Base-by-base conservation (phyloP, 1,139 yeast species). In the Candida anutae region DNA sequence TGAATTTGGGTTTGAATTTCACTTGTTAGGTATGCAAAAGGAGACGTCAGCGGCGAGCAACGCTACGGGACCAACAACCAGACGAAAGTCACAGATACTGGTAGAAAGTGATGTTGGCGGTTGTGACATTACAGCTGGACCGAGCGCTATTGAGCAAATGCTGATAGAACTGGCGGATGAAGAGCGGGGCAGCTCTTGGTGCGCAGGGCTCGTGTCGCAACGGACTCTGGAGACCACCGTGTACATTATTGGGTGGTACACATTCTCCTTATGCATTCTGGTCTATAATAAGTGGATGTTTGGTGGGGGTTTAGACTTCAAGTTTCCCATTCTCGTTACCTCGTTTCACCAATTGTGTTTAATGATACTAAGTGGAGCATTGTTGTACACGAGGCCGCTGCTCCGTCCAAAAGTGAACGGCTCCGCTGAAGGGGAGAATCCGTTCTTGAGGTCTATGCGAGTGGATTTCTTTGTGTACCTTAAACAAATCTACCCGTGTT, bases 221-320 rank as follows among this genome's bases (percentile, higher is more conserved):
- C 28, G 28, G 15, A 31, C 28, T 15, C 12, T 32, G 15, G 37
- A 36, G 21, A 33, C 46, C 6, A 32, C 30, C n/a, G 22, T 34
- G 17, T 65, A 61, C 42, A 64, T 64, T 19, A 33, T 46, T 9
- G 72, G 71, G 43, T 59, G 63, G 83, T 75, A 74, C 43, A 33
- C 63, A 12, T 76, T 76, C 37, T 80, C 94, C 10, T 66, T 85
- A 34, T 56, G 84, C 10, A 73, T 88, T 17, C 81, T 94, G n/a
- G 64, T 88, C 20, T 90, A 90, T 59, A 90, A 90, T 62, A 90
- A 88, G 55, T 88, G 96, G 96, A 88, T 90, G 95, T 90, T 88
- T 58, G 88, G 93, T 23, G 26, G 67, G 54, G 50, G 84, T 11
- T 61, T 88, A 34, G 72, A 83, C 44, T 80, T 90, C 48, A 71